A percentile compares a stretch with the other conserved stretches of the same genome.
Evolutionary conservation across 192 early-diverging fungal genomes (phyloP).

Genomic region (Backusella morwellensis): DNA sequence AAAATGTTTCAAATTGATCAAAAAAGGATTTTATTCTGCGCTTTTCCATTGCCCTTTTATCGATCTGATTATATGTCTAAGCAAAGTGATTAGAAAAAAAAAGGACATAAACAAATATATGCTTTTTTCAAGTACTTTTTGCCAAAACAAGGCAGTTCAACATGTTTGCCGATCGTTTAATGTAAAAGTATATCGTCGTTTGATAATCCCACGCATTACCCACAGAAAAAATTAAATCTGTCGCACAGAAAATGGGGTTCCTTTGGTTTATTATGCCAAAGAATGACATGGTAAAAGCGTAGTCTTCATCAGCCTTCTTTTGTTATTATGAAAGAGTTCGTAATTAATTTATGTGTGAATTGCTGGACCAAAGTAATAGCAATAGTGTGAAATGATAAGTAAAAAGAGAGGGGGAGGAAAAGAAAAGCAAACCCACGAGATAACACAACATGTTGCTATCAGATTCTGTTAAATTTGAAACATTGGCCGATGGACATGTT

Average conservation of each 20-base stretch:
- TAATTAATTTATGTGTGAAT: too few species aligned
- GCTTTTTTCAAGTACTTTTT: too few species aligned
- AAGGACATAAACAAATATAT: not conserved
- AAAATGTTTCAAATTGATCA: not conserved
- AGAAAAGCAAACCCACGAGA: too few species aligned
- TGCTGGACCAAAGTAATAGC: too few species aligned
- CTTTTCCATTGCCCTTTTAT: not conserved
- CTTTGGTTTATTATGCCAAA: not conserved
- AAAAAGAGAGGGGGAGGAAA: too few species aligned
- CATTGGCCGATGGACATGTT: too few species aligned
- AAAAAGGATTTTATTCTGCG: not conserved
- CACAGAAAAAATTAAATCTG: not conserved
- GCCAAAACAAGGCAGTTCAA: too few species aligned
- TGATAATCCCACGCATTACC: not conserved
- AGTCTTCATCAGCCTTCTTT: not conserved
- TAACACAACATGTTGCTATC: not conserved
- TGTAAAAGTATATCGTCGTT: too few species aligned
- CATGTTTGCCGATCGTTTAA: too few species aligned
- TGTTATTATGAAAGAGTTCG: not conserved
- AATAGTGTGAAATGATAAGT: too few species aligned
- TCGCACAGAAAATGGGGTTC: not conserved
- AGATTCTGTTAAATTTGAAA: not conserved
- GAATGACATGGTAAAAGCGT: not conserved
- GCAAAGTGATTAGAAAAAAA: not conserved
- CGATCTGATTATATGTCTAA: too few species aligned